These are phyloP conservation scores for Leishmania aethiopica DNA, from an alignment of 208 protist species.

Conservation along the genomic window DNA sequence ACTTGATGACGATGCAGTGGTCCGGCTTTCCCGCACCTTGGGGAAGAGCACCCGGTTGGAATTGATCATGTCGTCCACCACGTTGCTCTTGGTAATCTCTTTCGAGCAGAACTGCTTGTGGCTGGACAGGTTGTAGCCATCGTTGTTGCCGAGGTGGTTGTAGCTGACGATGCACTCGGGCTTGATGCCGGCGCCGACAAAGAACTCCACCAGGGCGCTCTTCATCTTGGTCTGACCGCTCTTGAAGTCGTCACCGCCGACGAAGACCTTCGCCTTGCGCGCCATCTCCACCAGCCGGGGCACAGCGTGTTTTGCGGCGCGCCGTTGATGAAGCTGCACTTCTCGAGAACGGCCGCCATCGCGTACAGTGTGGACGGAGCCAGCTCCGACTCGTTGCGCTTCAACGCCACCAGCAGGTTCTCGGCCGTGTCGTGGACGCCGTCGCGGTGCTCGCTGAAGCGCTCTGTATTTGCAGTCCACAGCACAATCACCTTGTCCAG, in stretches of 20 bases:
- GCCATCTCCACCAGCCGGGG: constrained; percentile 95
- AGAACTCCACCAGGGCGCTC: constrained; percentile 98
- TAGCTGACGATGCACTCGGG: constrained; percentile 87
- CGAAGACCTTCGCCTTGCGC: constrained; percentile 82
- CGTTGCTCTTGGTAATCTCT: constrained; percentile 99
- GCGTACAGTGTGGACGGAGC: constrained; percentile 97
- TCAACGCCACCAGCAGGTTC: constrained; percentile 94
- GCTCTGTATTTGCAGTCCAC: constrained; percentile 99
- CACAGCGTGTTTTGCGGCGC: constrained; percentile 99
- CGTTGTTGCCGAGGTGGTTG: constrained; percentile 99
- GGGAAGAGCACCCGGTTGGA: constrained; percentile 97
- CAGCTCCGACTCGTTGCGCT: constrained; percentile 89
- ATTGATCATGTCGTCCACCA: constrained; percentile 99
- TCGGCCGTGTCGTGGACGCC: constrained; percentile 97
- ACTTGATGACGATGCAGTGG: constrained; percentile 99
- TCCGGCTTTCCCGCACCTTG: constrained; percentile 93
- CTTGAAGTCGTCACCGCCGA: constrained; percentile 99
- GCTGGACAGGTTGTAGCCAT: constrained; percentile 97
- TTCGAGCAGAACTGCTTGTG: constrained; percentile 98
- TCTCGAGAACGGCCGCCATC: constrained; percentile 97
- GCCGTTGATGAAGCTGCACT: constrained; percentile 98
- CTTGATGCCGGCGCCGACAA: constrained; percentile 94
- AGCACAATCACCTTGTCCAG: constrained; percentile 98
- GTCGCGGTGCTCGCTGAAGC: constrained; percentile 91
- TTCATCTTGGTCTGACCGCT: constrained; percentile 99